These are phyloP conservation scores for Starmerella tilneyi DNA, from an alignment of 805 yeast genomes.

Conservation along the genomic window DNA sequence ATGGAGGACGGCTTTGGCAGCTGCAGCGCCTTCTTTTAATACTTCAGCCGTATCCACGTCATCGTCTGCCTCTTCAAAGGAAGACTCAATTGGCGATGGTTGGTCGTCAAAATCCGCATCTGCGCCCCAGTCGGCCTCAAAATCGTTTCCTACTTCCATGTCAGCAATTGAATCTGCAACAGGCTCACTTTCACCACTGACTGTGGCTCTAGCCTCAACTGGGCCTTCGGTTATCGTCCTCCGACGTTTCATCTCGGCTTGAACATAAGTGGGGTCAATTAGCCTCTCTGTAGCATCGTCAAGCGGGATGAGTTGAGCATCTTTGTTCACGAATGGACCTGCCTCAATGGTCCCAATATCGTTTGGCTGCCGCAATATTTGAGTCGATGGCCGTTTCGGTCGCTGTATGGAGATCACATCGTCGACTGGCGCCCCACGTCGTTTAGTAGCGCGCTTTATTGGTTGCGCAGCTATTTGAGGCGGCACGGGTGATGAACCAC, in stretches of 20 bases:
- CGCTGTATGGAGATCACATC: conserved; percentile 11
- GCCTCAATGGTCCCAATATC: not conserved
- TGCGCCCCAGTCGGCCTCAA: conserved; percentile 7
- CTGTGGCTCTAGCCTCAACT: not conserved
- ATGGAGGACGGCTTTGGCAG: conserved; percentile 11
- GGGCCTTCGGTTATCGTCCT: not conserved
- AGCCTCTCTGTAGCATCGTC: conserved; percentile 10
- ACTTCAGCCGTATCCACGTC: conserved; percentile 16
- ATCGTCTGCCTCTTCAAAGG: conserved; percentile 5
- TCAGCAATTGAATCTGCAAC: too few relatives aligned
- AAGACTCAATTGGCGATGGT: not conserved
- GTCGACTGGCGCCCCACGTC: conserved; percentile 16
- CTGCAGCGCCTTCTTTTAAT: conserved; percentile 12
- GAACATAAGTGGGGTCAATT: conserved; percentile 17
- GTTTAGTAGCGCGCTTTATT: not conserved
- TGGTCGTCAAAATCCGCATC: conserved; percentile 3
- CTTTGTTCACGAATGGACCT: not conserved
- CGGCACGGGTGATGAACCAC: conserved; percentile 1
- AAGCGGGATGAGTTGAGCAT: not conserved
- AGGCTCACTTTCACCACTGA: not conserved
- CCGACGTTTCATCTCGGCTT: conserved; percentile 20
- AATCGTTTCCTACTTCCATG: not conserved
- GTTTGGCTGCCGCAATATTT: conserved; percentile 9
- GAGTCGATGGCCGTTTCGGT: conserved; percentile 8
- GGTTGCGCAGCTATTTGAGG: not conserved